A percentile compares a stretch with the other conserved stretches of the same genome.
These are phyloP conservation scores for Penicillium cataractarum DNA, from an alignment of 495 filamentous ascomycete species.

Conservation along the genomic window DNA sequence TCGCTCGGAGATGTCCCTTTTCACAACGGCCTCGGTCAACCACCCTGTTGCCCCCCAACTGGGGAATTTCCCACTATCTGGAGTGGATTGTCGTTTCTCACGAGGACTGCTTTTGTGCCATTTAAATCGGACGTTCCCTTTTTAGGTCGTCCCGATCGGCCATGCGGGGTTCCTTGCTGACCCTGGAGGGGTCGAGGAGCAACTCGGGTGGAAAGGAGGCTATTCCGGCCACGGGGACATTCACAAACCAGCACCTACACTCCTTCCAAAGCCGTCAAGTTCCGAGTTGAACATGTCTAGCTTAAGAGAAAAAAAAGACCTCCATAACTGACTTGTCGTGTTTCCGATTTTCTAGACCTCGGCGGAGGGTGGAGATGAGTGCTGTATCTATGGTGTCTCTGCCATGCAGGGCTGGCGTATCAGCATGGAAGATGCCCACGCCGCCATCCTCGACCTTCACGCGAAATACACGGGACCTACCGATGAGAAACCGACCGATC, in stretches of 20 bases:
- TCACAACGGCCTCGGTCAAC: conserved; percentile 12
- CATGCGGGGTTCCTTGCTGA: conserved; percentile 35
- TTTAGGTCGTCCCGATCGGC: conserved; percentile 9
- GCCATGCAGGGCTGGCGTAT: conserved; percentile 99
- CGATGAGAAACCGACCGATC: conserved; percentile 60
- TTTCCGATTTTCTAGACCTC: conserved; percentile 46
- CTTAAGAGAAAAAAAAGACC: neutral
- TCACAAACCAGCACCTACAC: neutral
- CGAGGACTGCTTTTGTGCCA: neutral
- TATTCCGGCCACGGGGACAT: neutral
- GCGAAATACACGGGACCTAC: conserved; percentile 58
- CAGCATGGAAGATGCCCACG: conserved; percentile 98
- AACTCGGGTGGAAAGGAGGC: conserved; percentile 11
- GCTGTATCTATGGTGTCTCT: conserved; percentile 88
- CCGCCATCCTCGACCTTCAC: conserved; percentile 83
- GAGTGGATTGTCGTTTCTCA: neutral
- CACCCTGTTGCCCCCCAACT: neutral
- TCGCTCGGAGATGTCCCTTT: conserved; percentile 17
- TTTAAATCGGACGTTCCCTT: neutral
- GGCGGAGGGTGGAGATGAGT: conserved; percentile 87
- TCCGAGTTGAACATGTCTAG: neutral
- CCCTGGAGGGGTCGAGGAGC: conserved; percentile 26
- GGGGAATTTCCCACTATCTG: neutral
- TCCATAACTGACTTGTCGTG: conserved; percentile 6
- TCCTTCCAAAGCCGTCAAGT: neutral